These are phyloP conservation scores for Fusarium sp. DNA, from an alignment of 2,329 filamentous ascomycete genomes.

Conservation along the genomic window DNA sequence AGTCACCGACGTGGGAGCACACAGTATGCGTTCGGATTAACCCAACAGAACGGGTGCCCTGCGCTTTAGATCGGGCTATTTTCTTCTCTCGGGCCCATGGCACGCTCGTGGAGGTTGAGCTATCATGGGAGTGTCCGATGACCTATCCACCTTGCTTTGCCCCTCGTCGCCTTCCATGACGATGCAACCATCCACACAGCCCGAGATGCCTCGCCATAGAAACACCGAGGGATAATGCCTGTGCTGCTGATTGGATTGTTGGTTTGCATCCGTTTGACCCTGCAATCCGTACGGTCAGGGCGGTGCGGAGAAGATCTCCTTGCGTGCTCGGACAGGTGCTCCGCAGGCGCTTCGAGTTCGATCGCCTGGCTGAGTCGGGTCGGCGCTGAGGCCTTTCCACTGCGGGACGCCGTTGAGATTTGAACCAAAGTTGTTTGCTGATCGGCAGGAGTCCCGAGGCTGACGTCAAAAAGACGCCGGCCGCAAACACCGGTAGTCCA, in stretches of 20 bases:
- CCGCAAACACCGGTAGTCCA: slow-evolving; percentile 4
- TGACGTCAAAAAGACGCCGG: slow-evolving; percentile 15
- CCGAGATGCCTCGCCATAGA: slow-evolving; percentile 29
- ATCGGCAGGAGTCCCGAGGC: slow-evolving; percentile 22
- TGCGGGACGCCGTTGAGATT: slow-evolving; percentile 19
- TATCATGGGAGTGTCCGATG: slow-evolving; percentile 37
- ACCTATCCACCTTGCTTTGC: slow-evolving; percentile 34
- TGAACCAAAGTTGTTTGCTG: slow-evolving; percentile 19
- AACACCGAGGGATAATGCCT: slow-evolving; percentile 21
- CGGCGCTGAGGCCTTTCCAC: slow-evolving; percentile 6
- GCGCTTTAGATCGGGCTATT: slow-evolving; percentile 47
- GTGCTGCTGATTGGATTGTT: slow-evolving; percentile 35
- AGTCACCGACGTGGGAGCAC: slow-evolving; percentile 39
- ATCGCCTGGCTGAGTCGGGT: neutral
- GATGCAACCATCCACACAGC: slow-evolving; percentile 38
- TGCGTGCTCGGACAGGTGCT: slow-evolving; percentile 22
- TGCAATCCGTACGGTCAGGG: slow-evolving; percentile 15
- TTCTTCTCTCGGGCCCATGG: slow-evolving; percentile 28
- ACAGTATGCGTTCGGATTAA: slow-evolving; percentile 39
- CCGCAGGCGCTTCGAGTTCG: slow-evolving; percentile 15
- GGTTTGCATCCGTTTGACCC: slow-evolving; percentile 10
- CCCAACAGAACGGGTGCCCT: slow-evolving; percentile 46
- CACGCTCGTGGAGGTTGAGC: slow-evolving; percentile 28
- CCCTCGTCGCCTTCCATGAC: slow-evolving; percentile 25
- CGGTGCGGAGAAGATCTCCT: slow-evolving; percentile 30